Evolutionary conservation across 2,329 filamentous ascomycete genomes (phyloP).

Genomic region (Alternaria sp.): DNA sequence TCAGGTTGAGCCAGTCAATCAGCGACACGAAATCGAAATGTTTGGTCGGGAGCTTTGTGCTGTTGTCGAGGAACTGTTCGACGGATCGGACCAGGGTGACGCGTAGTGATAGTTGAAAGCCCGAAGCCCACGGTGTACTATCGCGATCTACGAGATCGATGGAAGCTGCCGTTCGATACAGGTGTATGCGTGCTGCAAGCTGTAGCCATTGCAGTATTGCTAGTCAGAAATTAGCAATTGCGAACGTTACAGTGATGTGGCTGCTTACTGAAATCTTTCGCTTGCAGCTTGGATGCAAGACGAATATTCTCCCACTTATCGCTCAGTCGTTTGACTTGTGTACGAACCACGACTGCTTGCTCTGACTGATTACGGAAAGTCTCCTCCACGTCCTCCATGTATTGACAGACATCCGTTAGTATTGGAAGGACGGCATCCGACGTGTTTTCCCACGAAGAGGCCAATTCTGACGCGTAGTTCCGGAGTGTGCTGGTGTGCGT

Average conservation of each 20-base stretch:
- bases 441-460: slow-evolving; percentile 38
- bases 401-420: slow-evolving; percentile 42
- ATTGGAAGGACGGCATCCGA: slow-evolving; percentile 40
- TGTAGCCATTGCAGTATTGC: slow-evolving; percentile 44
- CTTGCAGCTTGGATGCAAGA: slow-evolving; percentile 35
- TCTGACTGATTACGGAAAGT: slow-evolving; percentile 37
- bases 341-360: slow-evolving; percentile 38
- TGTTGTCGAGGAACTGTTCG: slow-evolving; percentile 44
- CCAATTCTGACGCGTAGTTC: slow-evolving; percentile 41
- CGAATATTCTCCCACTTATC: slow-evolving; percentile 45
- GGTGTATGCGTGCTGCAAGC: slow-evolving; percentile 35
- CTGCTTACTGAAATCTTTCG: slow-evolving; percentile 40
- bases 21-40: slow-evolving; percentile 42
- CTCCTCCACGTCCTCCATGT: slow-evolving; percentile 46
- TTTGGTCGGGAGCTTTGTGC: slow-evolving; percentile 30
- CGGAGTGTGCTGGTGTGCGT: slow-evolving; percentile 37
- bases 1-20: slow-evolving; percentile 43
- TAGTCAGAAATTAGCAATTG: slow-evolving; percentile 21
- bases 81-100: slow-evolving; percentile 40
- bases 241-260: background rate
- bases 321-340: slow-evolving; percentile 41
- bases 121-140: slow-evolving; percentile 39
- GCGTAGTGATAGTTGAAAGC: slow-evolving; percentile 45
- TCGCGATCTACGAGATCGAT: slow-evolving; percentile 41
- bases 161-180: slow-evolving; percentile 36